Base-by-base conservation (phyloP, 208 protist species). In the Polymyxa betae region DNA sequence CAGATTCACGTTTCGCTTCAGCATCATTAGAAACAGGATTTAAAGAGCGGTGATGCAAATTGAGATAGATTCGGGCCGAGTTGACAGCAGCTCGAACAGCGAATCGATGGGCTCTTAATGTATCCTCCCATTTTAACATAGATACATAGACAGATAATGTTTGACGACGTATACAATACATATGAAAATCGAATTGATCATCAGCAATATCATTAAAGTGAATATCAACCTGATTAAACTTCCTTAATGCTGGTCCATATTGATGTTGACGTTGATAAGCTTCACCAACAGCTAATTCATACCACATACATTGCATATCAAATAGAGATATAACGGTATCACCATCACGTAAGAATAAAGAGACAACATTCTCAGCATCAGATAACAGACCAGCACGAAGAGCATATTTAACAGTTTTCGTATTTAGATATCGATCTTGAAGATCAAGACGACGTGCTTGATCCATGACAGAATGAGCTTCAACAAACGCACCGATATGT, bases 161-260 rank as follows among this genome's bases (percentile, higher is more conserved):
- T 41, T 44, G 24, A 29, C 38, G 24, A 41, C 77, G 77, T 16
- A 88, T 44, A 29, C 77, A 88, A 38, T 88, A 88, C 77, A 38
- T 88, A 66, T 89, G 88, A 49, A 89, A 89, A 66, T 89, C 88
- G 38, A 89, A 89, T 49, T 89, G 88, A n/a, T 89, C 88, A 32
- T 89, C 88, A 29, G 10, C 35, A n/a, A 89, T 89, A 49, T 89
- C 88, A 20, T n/a, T 49, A 88, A 89, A 89, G 45, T 89, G 88
- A 20, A 88, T 89, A 20, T 45, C 24, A 12, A 89, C 88, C 20
- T 43, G 64, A 54, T 44, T 66, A 29, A 66, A 66, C 54, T 66
- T 66, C 54, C 29, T 66, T 66, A 66, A 29, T 16, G 54, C 54
- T 29, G 54, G 54, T 32, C 54, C 54, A 29, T 32, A 32, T 66